These are phyloP conservation scores for Globisporangium radiosum DNA, from an alignment of 352 stramenopile genomes.

Conservation along the genomic window DNA sequence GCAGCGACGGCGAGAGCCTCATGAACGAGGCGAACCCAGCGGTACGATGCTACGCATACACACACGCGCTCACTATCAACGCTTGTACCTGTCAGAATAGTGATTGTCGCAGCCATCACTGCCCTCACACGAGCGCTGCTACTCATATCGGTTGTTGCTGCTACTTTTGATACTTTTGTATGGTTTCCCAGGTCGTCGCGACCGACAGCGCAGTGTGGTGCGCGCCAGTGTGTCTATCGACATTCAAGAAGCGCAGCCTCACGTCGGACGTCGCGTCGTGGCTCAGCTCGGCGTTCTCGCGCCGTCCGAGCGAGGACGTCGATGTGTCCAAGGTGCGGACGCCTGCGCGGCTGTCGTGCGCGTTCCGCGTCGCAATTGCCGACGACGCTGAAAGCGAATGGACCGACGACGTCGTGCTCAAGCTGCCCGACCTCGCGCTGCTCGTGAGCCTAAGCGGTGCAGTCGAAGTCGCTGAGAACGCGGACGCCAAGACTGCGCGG, in stretches of 20 bases:
- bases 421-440: slow-evolving; percentile 33
- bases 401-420: slow-evolving; percentile 39
- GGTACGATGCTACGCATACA: slow-evolving; percentile 3
- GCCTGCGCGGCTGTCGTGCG: slow-evolving; percentile 41
- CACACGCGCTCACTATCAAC: neutral
- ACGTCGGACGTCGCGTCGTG: slow-evolving; percentile 43
- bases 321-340: slow-evolving; percentile 18
- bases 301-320: slow-evolving; percentile 29
- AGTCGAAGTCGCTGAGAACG: slow-evolving; percentile 18
- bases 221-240: slow-evolving; percentile 36
- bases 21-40: slow-evolving; percentile 2
- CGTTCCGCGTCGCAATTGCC: slow-evolving; percentile 29
- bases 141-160: neutral
- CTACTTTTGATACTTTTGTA: neutral
- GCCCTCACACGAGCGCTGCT: no score
- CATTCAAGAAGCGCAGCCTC: slow-evolving; percentile 39
- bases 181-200: slow-evolving; percentile 18
- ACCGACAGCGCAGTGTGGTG: slow-evolving; percentile 28
- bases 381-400: slow-evolving; percentile 30
- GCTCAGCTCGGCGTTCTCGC: slow-evolving; percentile 41
- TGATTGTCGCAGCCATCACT: no score
- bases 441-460: slow-evolving; percentile 21
- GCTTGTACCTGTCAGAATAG: no score
- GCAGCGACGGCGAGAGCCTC: slow-evolving; percentile 8
- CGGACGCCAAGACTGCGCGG: slow-evolving; percentile 7